phyloP scores from a whole-genome alignment of 495 filamentous ascomycete genomes.

The Penicillium turbatum region DNA sequence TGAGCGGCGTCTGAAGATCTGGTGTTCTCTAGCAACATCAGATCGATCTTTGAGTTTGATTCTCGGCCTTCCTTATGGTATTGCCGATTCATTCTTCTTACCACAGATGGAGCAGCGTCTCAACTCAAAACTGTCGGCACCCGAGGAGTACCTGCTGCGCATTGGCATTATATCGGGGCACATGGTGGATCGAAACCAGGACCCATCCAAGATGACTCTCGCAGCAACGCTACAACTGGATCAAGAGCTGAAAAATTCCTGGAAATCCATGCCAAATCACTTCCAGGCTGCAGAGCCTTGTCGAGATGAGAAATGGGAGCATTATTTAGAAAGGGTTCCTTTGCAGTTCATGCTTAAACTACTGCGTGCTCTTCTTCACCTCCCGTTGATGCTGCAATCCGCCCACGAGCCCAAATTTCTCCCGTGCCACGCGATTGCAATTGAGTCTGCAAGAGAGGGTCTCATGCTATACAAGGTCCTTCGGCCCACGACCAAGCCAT shows the following conservation, averaged over 20 bases:
- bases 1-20: slow-evolving; percentile 36
- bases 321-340: slow-evolving; percentile 34
- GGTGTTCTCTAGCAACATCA: slow-evolving; percentile 39
- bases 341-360: slow-evolving; percentile 46
- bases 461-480: slow-evolving; percentile 41
- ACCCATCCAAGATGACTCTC: slow-evolving; percentile 32
- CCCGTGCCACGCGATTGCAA: slow-evolving; percentile 37
- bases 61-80: slow-evolving; percentile 48
- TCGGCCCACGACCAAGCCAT: slow-evolving; percentile 33
- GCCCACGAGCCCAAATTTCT: slow-evolving; percentile 36
- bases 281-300: slow-evolving; percentile 27
- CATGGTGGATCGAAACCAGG: slow-evolving; percentile 50
- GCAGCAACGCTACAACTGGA: slow-evolving; percentile 45
- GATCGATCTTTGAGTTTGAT: slow-evolving; percentile 47
- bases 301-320: slow-evolving; percentile 11
- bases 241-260: slow-evolving; percentile 42
- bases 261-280: slow-evolving; percentile 29
- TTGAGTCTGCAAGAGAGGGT: slow-evolving; percentile 47
- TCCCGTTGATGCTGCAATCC: slow-evolving; percentile 53
- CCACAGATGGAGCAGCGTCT: slow-evolving; percentile 22
- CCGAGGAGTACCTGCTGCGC: slow-evolving; percentile 30
- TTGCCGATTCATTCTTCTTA: slow-evolving; percentile 35
- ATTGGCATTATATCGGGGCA: slow-evolving; percentile 41
- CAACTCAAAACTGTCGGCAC: slow-evolving; percentile 10
- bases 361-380: slow-evolving; percentile 44